Evolutionary conservation across 805 yeast genomes (phyloP), one percentile per base, ranked within the genome.

Genomic region (Metschnikowia borealis): DNA sequence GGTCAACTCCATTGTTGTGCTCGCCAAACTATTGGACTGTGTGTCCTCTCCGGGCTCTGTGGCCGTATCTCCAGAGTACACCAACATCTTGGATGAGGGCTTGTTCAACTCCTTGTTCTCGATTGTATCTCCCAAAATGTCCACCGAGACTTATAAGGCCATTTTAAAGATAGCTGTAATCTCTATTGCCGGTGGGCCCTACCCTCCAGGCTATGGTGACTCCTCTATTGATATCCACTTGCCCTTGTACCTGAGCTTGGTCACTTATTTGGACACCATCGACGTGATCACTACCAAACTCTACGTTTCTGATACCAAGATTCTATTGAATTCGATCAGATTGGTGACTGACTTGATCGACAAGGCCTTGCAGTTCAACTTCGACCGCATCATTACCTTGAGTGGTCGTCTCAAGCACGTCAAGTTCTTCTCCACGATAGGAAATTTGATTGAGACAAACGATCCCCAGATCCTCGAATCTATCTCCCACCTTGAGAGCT

Each of bases 21-120:
- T 83, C 31, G 79, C 84, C 32, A 79, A 75, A 54, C 66, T 79
- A 26, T 63, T 81, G 40, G 83, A 80, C 39, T 70, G 70, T 47
- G 58, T 71, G 10, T 48, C 58, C 2, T 34, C 53, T 8, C 56
- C 64, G 8, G 65, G 69, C n/a, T 65, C 69, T 20, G 73, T 77
- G 6, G 78, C 81, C 4, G 62, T 62, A 18, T 64, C 68, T 17
- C 65, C 71, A 29, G 68, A 63, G 6, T 67, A 72, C 51, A 51
- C 63, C 20, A 49, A 57, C 8, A 56, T 71, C 11, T 67, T 78
- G 54, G 80, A 77, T 56, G 71, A 68, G 41, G 53, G 62, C 1
- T 62, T 80, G 44, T 71, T 78, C 54, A 57, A 63, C 39, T 66
- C 73, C 10, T 62, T 79, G 32, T 71, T 75, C 50, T 64, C 74